Base-by-base conservation (phyloP, 306 rosid species). In the Vigna unguiculata region DNA sequence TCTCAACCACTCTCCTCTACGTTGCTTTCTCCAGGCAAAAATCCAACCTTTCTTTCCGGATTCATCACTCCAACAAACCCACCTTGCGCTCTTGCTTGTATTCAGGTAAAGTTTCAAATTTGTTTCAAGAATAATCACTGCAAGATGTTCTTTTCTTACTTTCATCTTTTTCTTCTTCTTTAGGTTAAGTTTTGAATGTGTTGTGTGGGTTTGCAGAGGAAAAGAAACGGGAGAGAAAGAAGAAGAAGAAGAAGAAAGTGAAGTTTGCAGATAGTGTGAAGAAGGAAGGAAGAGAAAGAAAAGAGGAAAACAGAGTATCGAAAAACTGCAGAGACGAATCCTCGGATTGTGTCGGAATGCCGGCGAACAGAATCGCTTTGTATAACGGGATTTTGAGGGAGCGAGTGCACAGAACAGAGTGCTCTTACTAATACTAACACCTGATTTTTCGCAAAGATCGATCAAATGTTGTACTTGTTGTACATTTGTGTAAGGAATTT, bases 201-300 rank as follows among this genome's bases (percentile, higher is more conserved):
- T 71, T 43, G 30, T 7, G 9, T 17, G 16, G 16, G 3, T 45
- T 38, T 53, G 22, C 76, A 78, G 86, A 81, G 48, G 87, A 81
- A 49, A 90, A 76, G 87, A 92, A 78, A 49, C 74, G 43, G 80
- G 86, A 62, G 16, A 85, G 72, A 17, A 85, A 45, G 80, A 78
- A 54, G 38, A 88, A 85, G 38, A 88, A 85, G 67, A 93, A 93
- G 70, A 93, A 93, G 93, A 91, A 78, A 53, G 97, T 93, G 30
- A 55, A 85, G 51, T 93, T 93, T 71, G 96, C 90, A 1, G 94
- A 85, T 51, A 83, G 81, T 86, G 96, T 88, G 86, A 88, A 86
- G 86, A 89, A 86, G 71, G 89, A 85, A 17, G 76, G 57, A 20
- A 69, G 49, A n/a, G 85, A 80, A 58, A 78, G 45, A 17, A 84